Conservation (phyloP, 2,329 filamentous ascomycete species). For the Ophiostoma populinum region DNA sequence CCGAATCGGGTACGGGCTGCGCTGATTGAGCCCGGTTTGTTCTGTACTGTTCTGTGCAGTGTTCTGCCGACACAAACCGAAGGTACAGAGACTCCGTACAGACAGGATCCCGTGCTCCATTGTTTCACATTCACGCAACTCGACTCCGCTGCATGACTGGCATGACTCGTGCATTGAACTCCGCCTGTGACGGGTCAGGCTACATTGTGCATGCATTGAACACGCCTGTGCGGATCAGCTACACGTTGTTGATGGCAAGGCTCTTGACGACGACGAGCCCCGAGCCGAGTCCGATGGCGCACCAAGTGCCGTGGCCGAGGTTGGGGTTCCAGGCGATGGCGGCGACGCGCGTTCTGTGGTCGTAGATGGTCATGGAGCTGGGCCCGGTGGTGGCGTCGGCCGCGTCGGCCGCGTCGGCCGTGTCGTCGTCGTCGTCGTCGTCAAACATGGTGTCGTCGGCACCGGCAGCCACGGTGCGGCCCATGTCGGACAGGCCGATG, state of each 20-base stretch:
- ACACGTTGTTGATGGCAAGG: constrained; percentile 28
- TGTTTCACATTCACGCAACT: too few species aligned
- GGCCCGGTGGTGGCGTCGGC: not conserved
- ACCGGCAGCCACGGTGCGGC: not conserved
- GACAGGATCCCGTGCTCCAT: too few species aligned
- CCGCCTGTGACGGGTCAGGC: too few species aligned
- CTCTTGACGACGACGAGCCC: constrained; percentile 51
- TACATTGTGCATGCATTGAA: too few species aligned
- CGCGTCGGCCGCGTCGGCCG: not conserved
- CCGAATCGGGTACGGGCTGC: too few species aligned
- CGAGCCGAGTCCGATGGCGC: constrained; percentile 47
- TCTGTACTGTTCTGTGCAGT: too few species aligned
- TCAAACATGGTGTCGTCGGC: constrained; percentile 15
- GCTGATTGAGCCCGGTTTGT: too few species aligned
- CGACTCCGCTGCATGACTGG: too few species aligned
- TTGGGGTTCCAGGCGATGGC: constrained; percentile 54
- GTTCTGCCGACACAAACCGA: too few species aligned
- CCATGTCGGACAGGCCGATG: constrained; percentile 5
- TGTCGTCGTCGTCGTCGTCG: constrained; percentile 12
- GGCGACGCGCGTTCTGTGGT: constrained; percentile 45
- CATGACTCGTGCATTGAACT: too few species aligned
- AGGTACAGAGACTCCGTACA: too few species aligned
- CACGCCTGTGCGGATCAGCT: too few species aligned
- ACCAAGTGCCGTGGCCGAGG: constrained; percentile 46
- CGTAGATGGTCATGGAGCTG: constrained; percentile 25